Base-by-base conservation (phyloP, 2,329 filamentous ascomycete genomes). In the Mollisiaceae sp. region DNA sequence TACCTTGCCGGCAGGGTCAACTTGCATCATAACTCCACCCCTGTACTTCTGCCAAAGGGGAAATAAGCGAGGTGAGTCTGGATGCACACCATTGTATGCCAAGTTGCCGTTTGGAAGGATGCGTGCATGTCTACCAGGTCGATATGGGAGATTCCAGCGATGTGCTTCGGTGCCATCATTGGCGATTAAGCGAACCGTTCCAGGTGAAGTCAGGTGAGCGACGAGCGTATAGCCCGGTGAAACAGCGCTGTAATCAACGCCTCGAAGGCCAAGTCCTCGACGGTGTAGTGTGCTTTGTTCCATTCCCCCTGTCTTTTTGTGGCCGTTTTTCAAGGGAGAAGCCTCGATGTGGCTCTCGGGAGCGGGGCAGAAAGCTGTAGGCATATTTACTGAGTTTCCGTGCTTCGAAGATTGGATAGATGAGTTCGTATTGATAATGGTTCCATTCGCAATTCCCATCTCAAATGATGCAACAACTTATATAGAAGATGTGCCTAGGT, bases 31-130 rank as follows among this genome's bases (percentile, higher is more conserved):
- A 3, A 81, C 71, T 0, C 80, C 81, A 9, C 80, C 80, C 12
- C 80, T 72, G 64, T 82, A 82, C 62, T 82, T 82, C 47, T 79
- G 76, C 73, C 77, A 82, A 59, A 82, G 76, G 0, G 79, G 79
- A 64, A 82, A 82, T 5, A 77, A 74, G 8, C 70, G 71, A 5
- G 79, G 78, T 2, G 75, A 75, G 62, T 78, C 71, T 4, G 79
- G 78, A 58, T 78, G 79, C 1, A 79, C 76, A 9, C 76, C 78
- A 67, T 82, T 82, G 70, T 79, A 78, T 20, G 80, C 80, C 0
- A 82, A 75, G 62, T 79, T 80, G 3, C 81, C 80, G 50, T 81
- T 79, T 14, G 76, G 74, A 0, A 82, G 75, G 55, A 82, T 75
- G n/a, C 79, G 75, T 5, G 79, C 78, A 66, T 82, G 80, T 9